Percentiles rank a stretch among this genome's conserved stretches.
Evolutionary conservation across 306 rosid species (phyloP).

Genomic region (Heteromeles arbutifolia): DNA sequence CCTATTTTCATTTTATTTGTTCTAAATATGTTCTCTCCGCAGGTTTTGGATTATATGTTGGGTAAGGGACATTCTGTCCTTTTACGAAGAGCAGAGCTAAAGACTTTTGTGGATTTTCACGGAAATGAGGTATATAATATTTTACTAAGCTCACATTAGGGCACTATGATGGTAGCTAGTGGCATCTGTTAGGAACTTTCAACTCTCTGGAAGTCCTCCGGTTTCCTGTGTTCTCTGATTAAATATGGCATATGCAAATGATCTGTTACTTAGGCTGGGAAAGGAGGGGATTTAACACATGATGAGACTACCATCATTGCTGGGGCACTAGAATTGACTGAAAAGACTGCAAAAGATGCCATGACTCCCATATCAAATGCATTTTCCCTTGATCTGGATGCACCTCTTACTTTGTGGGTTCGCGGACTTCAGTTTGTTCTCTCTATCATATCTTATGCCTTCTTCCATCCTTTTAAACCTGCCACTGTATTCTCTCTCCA

Average conservation of each 20-base stretch:
- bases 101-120: constrained; percentile 91
- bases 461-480: constrained; percentile 18
- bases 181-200: constrained; percentile 4
- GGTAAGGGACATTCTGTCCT: constrained; percentile 95
- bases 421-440: constrained; percentile 28
- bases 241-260: constrained; percentile 9
- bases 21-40: constrained; percentile 1
- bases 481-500: constrained; percentile 21
- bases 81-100: constrained; percentile 92
- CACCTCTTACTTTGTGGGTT: constrained; percentile 86
- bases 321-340: constrained; percentile 97
- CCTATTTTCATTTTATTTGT: background rate
- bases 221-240: constrained; percentile 14
- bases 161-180: constrained; percentile 1
- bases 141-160: background rate
- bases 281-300: constrained; percentile 96
- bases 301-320: constrained; percentile 96
- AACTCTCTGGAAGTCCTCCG: background rate
- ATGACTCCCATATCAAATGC: constrained; percentile 94
- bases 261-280: constrained; percentile 72
- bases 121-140: constrained; percentile 77
- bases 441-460: constrained; percentile 12
- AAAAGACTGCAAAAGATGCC: constrained; percentile 96
- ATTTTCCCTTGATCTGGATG: constrained; percentile 94
- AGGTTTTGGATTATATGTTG: constrained; percentile 96